Conservation (phyloP, 768 basidiomycete genomes). For the Sarcomyxa edulis region DNA sequence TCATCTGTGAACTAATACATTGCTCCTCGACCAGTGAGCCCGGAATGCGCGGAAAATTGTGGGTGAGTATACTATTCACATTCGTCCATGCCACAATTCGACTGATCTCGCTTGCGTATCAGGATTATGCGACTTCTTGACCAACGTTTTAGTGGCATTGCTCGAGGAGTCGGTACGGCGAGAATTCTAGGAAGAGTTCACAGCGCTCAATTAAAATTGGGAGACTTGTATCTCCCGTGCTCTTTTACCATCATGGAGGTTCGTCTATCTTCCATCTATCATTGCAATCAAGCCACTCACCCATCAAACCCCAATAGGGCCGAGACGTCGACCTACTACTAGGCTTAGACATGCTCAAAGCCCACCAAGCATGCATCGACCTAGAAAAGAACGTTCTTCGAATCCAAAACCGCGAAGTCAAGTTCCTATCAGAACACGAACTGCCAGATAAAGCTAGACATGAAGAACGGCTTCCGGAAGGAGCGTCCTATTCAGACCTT, state of each 20-base stretch:
- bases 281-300: slow-evolving; percentile 1
- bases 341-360: slow-evolving; percentile 98
- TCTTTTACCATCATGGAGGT: slow-evolving; percentile 96
- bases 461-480: no score
- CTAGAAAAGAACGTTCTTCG: slow-evolving; percentile 83
- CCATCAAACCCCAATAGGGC: slow-evolving; percentile 50
- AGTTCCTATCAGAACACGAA: slow-evolving; percentile 91
- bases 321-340: slow-evolving; percentile 92
- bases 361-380: slow-evolving; percentile 95
- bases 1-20: slow-evolving; percentile 1
- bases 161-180: slow-evolving; percentile 91
- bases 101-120: slow-evolving; percentile 6
- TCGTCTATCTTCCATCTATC: slow-evolving; percentile 9
- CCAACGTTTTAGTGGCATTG: slow-evolving; percentile 81
- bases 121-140: slow-evolving; percentile 95
- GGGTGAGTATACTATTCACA: slow-evolving; percentile 45
- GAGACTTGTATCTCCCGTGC: slow-evolving; percentile 80
- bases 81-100: not conserved
- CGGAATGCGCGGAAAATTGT: slow-evolving; percentile 87
- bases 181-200: slow-evolving; percentile 93
- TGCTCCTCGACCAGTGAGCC: slow-evolving; percentile 59
- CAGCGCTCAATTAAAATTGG: slow-evolving; percentile 85
- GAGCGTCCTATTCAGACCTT: slow-evolving; percentile 11
- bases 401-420: slow-evolving; percentile 88
- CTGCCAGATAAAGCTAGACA: slow-evolving; percentile 76